phyloP scores from a whole-genome alignment of 2,329 filamentous ascomycete genomes.

The Fusarium udum region DNA sequence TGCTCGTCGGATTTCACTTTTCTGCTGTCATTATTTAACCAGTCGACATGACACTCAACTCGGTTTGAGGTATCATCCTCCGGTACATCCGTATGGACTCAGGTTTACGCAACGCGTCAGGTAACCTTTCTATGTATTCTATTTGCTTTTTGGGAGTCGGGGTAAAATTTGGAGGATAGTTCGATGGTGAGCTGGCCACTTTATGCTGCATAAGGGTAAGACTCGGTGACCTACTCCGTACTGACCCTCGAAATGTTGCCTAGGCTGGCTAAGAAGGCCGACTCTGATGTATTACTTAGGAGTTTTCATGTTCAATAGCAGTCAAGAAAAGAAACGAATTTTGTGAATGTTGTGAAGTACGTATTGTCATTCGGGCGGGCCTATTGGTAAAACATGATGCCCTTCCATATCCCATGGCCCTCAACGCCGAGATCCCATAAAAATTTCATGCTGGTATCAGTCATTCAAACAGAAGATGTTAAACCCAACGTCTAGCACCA shows the following conservation, averaged over 20 bases:
- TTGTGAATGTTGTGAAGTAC: constrained; percentile 29
- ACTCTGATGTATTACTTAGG: constrained; percentile 41
- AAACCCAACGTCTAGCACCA: constrained; percentile 42
- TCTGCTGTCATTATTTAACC: constrained; percentile 13
- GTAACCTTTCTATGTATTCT: constrained; percentile 45
- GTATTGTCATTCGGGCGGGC: constrained; percentile 42
- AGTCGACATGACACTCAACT: background rate
- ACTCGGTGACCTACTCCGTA: constrained; percentile 47
- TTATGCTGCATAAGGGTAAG: constrained; percentile 58
- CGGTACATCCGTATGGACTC: constrained; percentile 9
- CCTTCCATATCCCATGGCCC: constrained; percentile 45
- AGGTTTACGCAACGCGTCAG: constrained; percentile 34
- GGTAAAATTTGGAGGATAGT: constrained; percentile 16
- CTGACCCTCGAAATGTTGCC: constrained; percentile 42
- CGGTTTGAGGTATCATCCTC: background rate
- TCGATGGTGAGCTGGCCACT: constrained; percentile 28
- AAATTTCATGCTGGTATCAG: constrained; percentile 49
- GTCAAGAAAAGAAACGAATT: constrained; percentile 25
- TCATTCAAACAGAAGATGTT: constrained; percentile 45
- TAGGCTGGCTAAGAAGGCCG: constrained; percentile 29
- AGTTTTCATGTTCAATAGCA: constrained; percentile 32
- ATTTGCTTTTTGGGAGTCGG: constrained; percentile 39
- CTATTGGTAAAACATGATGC: constrained; percentile 45
- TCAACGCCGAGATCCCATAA: constrained; percentile 50
- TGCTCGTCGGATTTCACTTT: background rate